A percentile compares a stretch with the other conserved stretches of the same genome.
Evolutionary conservation across 2,329 filamentous ascomycete genomes (phyloP).

Genomic region (Exophiala spinifera): DNA sequence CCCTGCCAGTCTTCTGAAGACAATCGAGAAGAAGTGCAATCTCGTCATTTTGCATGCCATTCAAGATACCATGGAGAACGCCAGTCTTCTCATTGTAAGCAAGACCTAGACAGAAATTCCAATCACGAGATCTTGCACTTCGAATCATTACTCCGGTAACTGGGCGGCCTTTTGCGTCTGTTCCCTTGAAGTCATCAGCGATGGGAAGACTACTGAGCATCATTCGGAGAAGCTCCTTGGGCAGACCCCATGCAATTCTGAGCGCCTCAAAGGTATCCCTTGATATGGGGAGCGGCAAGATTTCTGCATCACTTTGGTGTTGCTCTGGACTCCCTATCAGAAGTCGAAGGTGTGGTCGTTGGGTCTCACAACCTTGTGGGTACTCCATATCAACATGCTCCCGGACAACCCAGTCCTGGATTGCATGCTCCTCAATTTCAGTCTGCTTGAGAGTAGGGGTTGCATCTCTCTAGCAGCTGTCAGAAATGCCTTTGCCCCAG

Average conservation of each 20-base stretch:
- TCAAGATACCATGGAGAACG: constrained; percentile 5
- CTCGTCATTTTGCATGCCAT: constrained; percentile 15
- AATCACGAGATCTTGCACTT: constrained; percentile 18
- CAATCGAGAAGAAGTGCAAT: constrained; percentile 8
- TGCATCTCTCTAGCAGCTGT: background rate
- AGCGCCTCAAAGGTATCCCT: constrained; percentile 12
- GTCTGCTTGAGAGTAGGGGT: background rate
- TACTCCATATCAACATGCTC: no score
- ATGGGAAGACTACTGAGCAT: constrained; percentile 19
- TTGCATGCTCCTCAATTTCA: background rate
- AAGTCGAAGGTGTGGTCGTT: constrained; percentile 3
- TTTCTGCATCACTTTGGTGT: constrained; percentile 14
- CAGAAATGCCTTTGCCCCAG: background rate
- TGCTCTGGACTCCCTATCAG: constrained; percentile 14
- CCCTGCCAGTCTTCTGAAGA: constrained; percentile 3
- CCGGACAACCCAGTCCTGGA: background rate
- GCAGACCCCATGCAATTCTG: constrained; percentile 10
- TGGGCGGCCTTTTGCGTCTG: background rate
- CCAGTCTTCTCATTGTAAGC: constrained; percentile 6
- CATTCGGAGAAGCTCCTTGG: constrained; percentile 19
- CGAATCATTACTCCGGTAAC: constrained; percentile 14
- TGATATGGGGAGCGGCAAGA: constrained; percentile 14
- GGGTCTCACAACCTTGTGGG: background rate
- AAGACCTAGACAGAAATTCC: constrained; percentile 19
- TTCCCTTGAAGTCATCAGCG: constrained; percentile 1